Evolutionary conservation across 2,329 filamentous ascomycete genomes (phyloP).

Genomic region (Cladosporium sp.): DNA sequence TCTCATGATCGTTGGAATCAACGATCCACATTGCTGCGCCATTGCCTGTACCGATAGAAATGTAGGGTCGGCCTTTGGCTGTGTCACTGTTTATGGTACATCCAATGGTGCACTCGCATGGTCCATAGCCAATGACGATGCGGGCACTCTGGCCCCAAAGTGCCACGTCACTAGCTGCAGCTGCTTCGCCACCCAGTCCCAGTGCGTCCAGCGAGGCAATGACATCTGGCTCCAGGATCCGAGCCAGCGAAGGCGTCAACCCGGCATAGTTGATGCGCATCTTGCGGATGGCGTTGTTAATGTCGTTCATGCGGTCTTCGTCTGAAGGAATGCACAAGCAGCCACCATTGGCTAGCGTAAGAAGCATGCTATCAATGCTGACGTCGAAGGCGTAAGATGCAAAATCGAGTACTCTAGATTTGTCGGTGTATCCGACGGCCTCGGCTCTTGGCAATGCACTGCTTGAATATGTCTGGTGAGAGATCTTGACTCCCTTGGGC

Average conservation of each 20-base stretch:
- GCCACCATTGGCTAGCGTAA: constrained; percentile 25
- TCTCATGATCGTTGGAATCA: constrained; percentile 33
- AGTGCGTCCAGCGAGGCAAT: constrained; percentile 46
- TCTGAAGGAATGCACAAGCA: constrained; percentile 30
- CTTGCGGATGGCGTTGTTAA: constrained; percentile 44
- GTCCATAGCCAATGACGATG: constrained; percentile 77
- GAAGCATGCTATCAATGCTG: constrained; percentile 23
- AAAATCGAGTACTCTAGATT: constrained; percentile 22
- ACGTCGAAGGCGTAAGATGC: constrained; percentile 25
- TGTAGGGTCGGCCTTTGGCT: constrained; percentile 21
- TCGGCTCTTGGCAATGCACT: constrained; percentile 49
- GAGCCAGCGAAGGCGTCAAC: constrained; percentile 49
- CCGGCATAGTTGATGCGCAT: constrained; percentile 46
- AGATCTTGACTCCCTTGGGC: constrained; percentile 26
- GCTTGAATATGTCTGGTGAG: constrained; percentile 56
- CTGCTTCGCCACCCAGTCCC: constrained; percentile 35
- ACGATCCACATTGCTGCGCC: constrained; percentile 37
- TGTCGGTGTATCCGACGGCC: constrained; percentile 11
- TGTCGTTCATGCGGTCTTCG: constrained; percentile 36
- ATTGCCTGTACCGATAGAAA: constrained; percentile 26
- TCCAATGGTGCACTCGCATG: constrained; percentile 41
- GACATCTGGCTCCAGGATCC: constrained; percentile 42
- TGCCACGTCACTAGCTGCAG: constrained; percentile 90
- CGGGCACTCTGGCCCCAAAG: constrained; percentile 77
- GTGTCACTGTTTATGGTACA: constrained; percentile 26